Percentiles rank a stretch among this genome's conserved stretches.
Evolutionary conservation across 2,329 filamentous ascomycete genomes (phyloP).

Genomic region (Ascochyta koolunga): DNA sequence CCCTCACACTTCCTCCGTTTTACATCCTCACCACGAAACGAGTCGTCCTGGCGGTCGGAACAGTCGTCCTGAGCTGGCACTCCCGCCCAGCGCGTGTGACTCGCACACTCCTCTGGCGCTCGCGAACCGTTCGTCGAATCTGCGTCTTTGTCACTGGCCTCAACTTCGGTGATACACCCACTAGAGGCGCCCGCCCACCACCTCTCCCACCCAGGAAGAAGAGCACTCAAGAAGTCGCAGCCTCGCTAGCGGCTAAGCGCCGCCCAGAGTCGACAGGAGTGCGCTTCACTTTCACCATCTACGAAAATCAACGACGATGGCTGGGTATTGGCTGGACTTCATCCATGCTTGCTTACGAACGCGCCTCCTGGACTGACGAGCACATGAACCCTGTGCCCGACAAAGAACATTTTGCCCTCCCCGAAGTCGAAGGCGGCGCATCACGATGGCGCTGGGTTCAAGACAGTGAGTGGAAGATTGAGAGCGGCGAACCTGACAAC

Average conservation of each 20-base stretch:
- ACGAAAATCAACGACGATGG: conserved; percentile 96
- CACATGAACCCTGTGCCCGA: conserved; percentile 81
- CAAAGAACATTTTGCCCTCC: conserved; percentile 74
- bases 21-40: conserved; percentile 86
- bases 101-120: conserved; percentile 89
- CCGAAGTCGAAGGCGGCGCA: conserved; percentile 68
- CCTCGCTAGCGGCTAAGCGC: conserved; percentile 50
- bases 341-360: conserved; percentile 87
- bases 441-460: conserved; percentile 81
- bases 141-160: conserved; percentile 80
- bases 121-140: conserved; percentile 71
- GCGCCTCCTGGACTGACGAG: conserved; percentile 93
- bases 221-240: conserved; percentile 55
- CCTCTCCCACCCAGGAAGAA: conserved; percentile 52
- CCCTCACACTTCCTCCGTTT: conserved; percentile 80
- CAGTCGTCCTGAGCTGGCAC: conserved; percentile 88
- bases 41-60: conserved; percentile 84
- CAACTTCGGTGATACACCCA: conserved; percentile 63
- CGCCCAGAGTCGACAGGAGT: conserved; percentile 71
- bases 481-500: conserved; percentile 63
- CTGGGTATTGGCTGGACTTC: conserved; percentile 93
- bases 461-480: conserved; percentile 85
- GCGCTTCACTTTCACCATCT: conserved; percentile 94
- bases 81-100: conserved; percentile 84
- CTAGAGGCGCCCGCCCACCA: conserved; percentile 41